A percentile compares a stretch with the other conserved stretches of the same genome.
Conservation (phyloP, 306 rosid genomes). For the Vigna reflexopilosa region DNA sequence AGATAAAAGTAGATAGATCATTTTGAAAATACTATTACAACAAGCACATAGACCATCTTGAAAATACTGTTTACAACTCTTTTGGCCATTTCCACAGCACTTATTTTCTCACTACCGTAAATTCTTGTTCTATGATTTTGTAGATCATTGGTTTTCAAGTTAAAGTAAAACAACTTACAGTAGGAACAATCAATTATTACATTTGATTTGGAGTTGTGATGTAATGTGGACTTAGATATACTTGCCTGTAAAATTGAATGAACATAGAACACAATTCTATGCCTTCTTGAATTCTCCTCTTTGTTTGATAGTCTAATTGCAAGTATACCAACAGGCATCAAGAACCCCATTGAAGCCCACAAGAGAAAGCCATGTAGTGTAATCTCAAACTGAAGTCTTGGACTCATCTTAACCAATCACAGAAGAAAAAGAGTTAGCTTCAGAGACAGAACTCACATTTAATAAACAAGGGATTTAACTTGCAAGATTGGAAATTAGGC, state of each 20-base stretch:
- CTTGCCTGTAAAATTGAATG: constrained; percentile 85
- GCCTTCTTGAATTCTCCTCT: constrained; percentile 67
- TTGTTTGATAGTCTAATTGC: constrained; percentile 70
- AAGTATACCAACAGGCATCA: constrained; percentile 89
- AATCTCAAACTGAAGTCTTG: constrained; percentile 62
- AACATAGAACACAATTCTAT: constrained; percentile 62
- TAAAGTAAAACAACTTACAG: neutral
- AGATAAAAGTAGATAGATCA: too few relatives aligned
- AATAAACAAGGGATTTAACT: constrained; percentile 2
- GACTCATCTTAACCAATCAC: constrained; percentile 54
- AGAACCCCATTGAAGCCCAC: constrained; percentile 95
- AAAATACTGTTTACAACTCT: neutral
- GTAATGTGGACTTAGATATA: constrained; percentile 28
- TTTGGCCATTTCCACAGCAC: neutral
- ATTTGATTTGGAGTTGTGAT: constrained; percentile 5
- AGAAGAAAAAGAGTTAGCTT: constrained; percentile 16
- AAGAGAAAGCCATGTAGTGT: constrained; percentile 84
- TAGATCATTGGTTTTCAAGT: constrained; percentile 38
- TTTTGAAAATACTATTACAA: too few relatives aligned
- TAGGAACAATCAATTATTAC: neutral
- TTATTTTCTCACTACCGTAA: constrained; percentile 27
- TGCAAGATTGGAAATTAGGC: neutral
- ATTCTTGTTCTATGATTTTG: constrained; percentile 33
- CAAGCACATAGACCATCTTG: neutral
- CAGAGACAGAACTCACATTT: neutral